Percentiles rank a stretch among this genome's conserved stretches.
These are phyloP conservation scores for Ajuga chamaepitys DNA, from an alignment of 257 asterid species.

Conservation along the genomic window DNA sequence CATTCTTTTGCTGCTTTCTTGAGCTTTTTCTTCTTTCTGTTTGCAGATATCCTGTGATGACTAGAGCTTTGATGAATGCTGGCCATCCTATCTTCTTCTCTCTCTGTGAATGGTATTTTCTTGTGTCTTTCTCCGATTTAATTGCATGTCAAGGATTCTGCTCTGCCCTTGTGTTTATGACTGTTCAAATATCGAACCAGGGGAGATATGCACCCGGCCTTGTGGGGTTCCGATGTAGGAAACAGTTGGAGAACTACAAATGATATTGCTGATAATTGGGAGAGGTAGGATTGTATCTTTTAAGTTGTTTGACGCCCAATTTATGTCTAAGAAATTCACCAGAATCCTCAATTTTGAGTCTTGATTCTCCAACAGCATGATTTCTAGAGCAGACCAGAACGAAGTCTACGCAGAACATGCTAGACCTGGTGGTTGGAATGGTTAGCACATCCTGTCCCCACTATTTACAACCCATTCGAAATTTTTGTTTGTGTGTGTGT, in stretches of 20 bases:
- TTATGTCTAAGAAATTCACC: neutral
- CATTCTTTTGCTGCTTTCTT: neutral
- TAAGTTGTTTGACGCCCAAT: neutral
- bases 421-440: conserved; percentile 97
- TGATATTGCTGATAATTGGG: conserved; percentile 81
- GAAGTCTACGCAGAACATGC: conserved; percentile 84
- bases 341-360: neutral
- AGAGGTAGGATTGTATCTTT: conserved; percentile 35
- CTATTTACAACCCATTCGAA: neutral
- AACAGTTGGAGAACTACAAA: conserved; percentile 94
- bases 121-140: neutral
- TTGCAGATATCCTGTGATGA: conserved; percentile 77
- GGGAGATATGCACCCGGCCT: conserved; percentile 96
- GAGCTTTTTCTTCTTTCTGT: neutral
- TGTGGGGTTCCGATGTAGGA: conserved; percentile 65
- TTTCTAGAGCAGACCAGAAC: conserved; percentile 81
- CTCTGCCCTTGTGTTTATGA: neutral
- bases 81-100: conserved; percentile 76
- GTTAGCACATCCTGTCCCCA: conserved; percentile 31
- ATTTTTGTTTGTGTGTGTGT: no score
- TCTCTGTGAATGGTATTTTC: conserved; percentile 76
- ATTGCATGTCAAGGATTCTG: neutral
- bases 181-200: conserved; percentile 26
- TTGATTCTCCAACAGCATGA: conserved; percentile 46
- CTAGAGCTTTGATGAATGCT: conserved; percentile 67